Percentiles rank a stretch among this genome's conserved stretches.
Conservation (phyloP, 1,139 yeast genomes). For the Candida tunisiensis region DNA sequence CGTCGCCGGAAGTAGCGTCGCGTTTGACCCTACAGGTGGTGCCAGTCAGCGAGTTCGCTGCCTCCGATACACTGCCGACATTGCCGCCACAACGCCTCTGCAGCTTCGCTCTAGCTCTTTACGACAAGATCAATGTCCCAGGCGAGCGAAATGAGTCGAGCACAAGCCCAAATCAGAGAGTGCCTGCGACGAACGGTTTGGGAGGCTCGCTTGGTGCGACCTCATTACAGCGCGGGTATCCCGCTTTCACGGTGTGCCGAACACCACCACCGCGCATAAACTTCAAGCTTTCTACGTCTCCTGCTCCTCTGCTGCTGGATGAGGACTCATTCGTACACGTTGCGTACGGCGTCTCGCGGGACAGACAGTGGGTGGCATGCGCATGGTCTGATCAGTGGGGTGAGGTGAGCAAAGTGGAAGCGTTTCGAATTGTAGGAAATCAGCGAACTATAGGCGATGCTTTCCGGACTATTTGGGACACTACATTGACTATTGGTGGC, state of each 20-base stretch:
- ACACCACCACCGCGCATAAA: conserved; percentile 24
- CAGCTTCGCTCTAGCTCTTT: too few species aligned
- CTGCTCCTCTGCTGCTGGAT: conserved; percentile 23
- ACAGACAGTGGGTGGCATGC: conserved; percentile 70
- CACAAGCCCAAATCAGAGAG: too few species aligned
- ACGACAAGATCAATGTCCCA: too few species aligned
- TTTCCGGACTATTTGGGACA: conserved; percentile 41
- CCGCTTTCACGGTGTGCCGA: conserved; percentile 19
- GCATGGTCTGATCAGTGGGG: conserved; percentile 89
- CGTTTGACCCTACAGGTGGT: too few species aligned
- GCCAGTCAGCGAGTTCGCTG: too few species aligned
- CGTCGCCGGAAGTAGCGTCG: too few species aligned
- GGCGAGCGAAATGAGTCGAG: too few species aligned
- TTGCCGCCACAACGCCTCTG: too few species aligned
- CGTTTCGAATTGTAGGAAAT: conserved; percentile 23
- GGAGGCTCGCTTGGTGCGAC: too few species aligned
- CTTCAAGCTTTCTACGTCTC: conserved; percentile 31
- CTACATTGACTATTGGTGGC: conserved; percentile 25
- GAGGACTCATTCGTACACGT: conserved; percentile 74
- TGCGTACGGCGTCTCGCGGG: conserved; percentile 70
- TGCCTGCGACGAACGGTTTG: too few species aligned
- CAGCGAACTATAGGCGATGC: conserved; percentile 27
- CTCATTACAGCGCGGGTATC: too few species aligned
- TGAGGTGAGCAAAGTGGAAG: conserved; percentile 38
- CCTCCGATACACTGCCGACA: too few species aligned